Evolutionary conservation across 2,329 filamentous ascomycete species (phyloP).

Genomic region (Ophiognomonia clavigignenti-juglandacearum): DNA sequence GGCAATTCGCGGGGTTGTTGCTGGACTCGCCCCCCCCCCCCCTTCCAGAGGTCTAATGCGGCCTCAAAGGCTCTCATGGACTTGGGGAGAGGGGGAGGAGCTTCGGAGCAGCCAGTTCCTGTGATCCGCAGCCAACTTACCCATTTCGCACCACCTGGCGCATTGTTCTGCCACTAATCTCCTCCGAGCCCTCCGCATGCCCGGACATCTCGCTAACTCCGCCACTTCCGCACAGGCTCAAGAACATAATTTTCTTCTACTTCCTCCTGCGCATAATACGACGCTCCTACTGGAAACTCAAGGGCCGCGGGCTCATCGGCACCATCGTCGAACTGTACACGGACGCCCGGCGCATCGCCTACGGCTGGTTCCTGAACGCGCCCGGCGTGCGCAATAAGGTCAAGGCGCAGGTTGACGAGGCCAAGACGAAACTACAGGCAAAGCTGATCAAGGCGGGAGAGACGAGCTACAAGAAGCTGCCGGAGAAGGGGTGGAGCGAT

Average conservation of each 20-base stretch:
- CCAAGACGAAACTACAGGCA: slow-evolving; percentile 72
- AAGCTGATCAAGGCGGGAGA: slow-evolving; percentile 76
- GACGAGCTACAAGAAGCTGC: slow-evolving; percentile 69
- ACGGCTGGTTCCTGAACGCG: slow-evolving; percentile 78
- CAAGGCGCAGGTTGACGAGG: slow-evolving; percentile 75
- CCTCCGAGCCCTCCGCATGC: background rate
- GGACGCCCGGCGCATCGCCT: slow-evolving; percentile 66
- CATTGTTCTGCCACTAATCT: background rate
- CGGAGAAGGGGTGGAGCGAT: slow-evolving; percentile 75
- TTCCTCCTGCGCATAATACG: slow-evolving; percentile 82
- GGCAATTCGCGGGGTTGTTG: too few relatives aligned
- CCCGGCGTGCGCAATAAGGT: slow-evolving; percentile 86
- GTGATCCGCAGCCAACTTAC: too few relatives aligned
- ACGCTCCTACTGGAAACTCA: slow-evolving; percentile 76
- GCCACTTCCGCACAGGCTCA: slow-evolving; percentile 48
- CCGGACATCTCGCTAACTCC: background rate
- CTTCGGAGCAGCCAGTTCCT: too few relatives aligned
- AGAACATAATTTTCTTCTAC: slow-evolving; percentile 83
- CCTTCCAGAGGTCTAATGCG: too few relatives aligned
- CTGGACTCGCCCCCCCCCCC: too few relatives aligned
- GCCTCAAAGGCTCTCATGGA: too few relatives aligned
- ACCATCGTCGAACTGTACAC: slow-evolving; percentile 71
- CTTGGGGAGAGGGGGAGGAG: too few relatives aligned
- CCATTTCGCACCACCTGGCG: too few relatives aligned
- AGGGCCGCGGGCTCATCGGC: slow-evolving; percentile 82